Evolutionary conservation across 2,329 filamentous ascomycete species (phyloP).

Genomic region (Aspergillus piperis): DNA sequence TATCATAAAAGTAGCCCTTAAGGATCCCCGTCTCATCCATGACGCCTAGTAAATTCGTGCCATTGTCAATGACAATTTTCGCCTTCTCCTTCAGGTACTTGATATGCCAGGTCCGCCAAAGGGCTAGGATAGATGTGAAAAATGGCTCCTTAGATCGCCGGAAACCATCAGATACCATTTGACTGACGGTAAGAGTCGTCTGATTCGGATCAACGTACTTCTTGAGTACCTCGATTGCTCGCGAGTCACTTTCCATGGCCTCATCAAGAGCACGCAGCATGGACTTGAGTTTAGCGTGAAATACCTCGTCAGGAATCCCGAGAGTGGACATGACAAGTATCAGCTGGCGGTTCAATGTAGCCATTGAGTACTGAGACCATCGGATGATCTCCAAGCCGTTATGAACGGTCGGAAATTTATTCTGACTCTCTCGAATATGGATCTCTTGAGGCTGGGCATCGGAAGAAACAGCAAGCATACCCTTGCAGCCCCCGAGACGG

Average conservation of each 20-base stretch:
- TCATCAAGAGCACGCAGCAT: constrained; percentile 69
- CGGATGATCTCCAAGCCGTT: constrained; percentile 82
- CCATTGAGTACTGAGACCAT: constrained; percentile 72
- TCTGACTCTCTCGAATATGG: constrained; percentile 78
- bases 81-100: constrained; percentile 93
- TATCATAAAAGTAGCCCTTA: constrained; percentile 65
- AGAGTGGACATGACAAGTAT: constrained; percentile 82
- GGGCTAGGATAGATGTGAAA: constrained; percentile 70
- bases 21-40: constrained; percentile 81
- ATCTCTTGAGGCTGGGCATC: constrained; percentile 68
- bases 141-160: constrained; percentile 76
- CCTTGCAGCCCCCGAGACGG: constrained; percentile 88
- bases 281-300: constrained; percentile 65
- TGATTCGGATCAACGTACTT: constrained; percentile 84
- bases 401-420: constrained; percentile 76
- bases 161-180: constrained; percentile 79
- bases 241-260: constrained; percentile 66
- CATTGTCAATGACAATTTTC: constrained; percentile 75
- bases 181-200: constrained; percentile 71
- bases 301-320: constrained; percentile 68
- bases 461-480: constrained; percentile 76
- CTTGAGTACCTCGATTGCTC: constrained; percentile 68
- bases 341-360: constrained; percentile 85
- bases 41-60: constrained; percentile 84
- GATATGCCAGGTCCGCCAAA: constrained; percentile 88